Evolutionary conservation across 2,329 filamentous ascomycete species (phyloP).

Genomic region (Domatiomyces globalis): DNA sequence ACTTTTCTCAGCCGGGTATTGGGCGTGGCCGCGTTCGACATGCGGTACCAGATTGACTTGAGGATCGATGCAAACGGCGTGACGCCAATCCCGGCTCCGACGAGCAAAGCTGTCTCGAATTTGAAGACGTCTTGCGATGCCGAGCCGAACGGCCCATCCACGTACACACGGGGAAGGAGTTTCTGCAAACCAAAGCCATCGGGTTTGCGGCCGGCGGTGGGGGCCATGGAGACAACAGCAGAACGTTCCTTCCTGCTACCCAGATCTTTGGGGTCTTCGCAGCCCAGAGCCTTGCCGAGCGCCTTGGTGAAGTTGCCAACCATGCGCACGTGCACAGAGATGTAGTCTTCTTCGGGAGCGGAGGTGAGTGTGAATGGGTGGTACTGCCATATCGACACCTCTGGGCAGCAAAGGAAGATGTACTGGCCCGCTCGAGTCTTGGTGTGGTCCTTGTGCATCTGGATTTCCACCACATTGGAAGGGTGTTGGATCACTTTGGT

Average conservation of each 20-base stretch:
- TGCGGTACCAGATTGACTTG: conserved; percentile 86
- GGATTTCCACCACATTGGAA: conserved; percentile 77
- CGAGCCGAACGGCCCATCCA: conserved; percentile 74
- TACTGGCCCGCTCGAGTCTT: conserved; percentile 66
- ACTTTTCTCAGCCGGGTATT: conserved; percentile 70
- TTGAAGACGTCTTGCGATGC: conserved; percentile 74
- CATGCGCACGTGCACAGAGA: conserved; percentile 71
- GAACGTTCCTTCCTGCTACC: conserved; percentile 24
- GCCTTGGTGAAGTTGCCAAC: conserved; percentile 68
- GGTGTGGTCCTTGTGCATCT: conserved; percentile 81
- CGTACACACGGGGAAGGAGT: conserved; percentile 61
- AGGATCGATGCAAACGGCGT: conserved; percentile 40
- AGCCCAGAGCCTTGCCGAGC: conserved; percentile 57
- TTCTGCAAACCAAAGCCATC: conserved; percentile 52
- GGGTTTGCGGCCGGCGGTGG: conserved; percentile 22
- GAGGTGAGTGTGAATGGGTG: conserved; percentile 78
- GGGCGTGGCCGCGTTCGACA: conserved; percentile 51
- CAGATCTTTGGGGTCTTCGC: conserved; percentile 38
- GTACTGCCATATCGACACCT: conserved; percentile 77
- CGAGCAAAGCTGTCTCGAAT: conserved; percentile 38
- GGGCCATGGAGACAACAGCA: conserved; percentile 54
- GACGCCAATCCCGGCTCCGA: conserved; percentile 39
- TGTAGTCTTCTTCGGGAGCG: conserved; percentile 79
- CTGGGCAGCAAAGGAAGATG: conserved; percentile 78
- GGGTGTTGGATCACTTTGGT: conserved; percentile 83